Base-by-base conservation (phyloP, 768 basidiomycete species). In the Mycena haematopus region DNA sequence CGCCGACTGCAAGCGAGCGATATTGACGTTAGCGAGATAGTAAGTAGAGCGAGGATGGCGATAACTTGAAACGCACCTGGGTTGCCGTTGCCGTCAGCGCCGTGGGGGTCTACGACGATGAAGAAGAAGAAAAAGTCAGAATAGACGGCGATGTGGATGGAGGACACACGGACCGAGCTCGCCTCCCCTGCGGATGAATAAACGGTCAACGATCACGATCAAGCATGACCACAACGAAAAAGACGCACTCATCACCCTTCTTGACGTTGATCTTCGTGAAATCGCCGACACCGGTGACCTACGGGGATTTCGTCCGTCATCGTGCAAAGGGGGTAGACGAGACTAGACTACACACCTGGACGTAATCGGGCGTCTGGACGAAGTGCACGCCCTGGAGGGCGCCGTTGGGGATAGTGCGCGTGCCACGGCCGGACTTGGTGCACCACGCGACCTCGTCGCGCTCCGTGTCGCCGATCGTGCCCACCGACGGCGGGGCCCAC, bases 391-490 rank as follows among this genome's bases (percentile, higher is more conserved):
- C 90, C 24, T 77, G 75, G 44, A 94, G 76, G 10, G 89, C 79
- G 22, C 88, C 89, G 1, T 79, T 74, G 42, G 90, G 90, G 33
- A 94, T 92, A 58, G 85, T 74, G 52, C 93, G 89, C 0, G 90
- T 83, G 10, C 92, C 93, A 38, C 84, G 83, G 10, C 88, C 88
- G 25, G 81, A 80, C 72, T 89, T 87, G 33, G 87, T 87, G 79
- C 91, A 96, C 81, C 84, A 94, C 0, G 90, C 84, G 2, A 94
- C 89, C 59, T 84, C 86, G 53, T 83, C 74, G 36, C 81, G 83
- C 71, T 95, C 93, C 0, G 85, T 86, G 57, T 89, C 84, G 38
- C 85, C 89, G 58, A 94, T 87, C 24, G 78, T 76, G 17, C 82
- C 82, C 67, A 1, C 14, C 25, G n/a, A 51, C 33, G 77, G 78